These are phyloP conservation scores for Colletotrichum limetticola DNA, from an alignment of 2,329 filamentous ascomycete genomes.

Conservation along the genomic window DNA sequence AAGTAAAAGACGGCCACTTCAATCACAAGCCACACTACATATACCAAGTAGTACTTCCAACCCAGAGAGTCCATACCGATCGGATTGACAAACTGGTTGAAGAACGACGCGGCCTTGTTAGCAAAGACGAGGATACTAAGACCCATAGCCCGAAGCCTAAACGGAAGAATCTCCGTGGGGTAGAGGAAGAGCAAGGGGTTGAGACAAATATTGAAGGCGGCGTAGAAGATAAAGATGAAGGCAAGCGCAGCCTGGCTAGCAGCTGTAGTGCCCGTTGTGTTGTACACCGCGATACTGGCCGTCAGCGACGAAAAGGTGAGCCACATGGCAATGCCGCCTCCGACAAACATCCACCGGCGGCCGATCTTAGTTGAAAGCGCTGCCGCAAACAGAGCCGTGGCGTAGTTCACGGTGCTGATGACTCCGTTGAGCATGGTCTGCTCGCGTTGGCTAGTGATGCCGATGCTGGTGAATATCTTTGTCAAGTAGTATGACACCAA, in stretches of 20 bases:
- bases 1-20: too few relatives aligned
- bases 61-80: too few relatives aligned
- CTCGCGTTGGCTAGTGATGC: conserved; percentile 44
- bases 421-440: conserved; percentile 53
- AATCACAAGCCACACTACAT: too few relatives aligned
- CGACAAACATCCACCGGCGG: conserved; percentile 43
- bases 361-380: not conserved
- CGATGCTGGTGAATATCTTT: conserved; percentile 43
- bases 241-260: not conserved
- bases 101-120: not conserved
- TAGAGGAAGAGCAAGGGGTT: not conserved
- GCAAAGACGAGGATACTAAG: not conserved
- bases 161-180: not conserved
- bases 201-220: not conserved
- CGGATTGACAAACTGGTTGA: not conserved
- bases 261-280: not conserved
- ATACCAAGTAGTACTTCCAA: too few relatives aligned
- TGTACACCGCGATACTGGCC: conserved; percentile 16
- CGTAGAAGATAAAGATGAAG: not conserved
- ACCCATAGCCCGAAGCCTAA: not conserved
- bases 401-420: conserved; percentile 12
- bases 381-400: conserved; percentile 5
- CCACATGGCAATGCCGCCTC: conserved; percentile 40
- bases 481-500: conserved; percentile 52
- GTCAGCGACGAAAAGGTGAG: conserved; percentile 22